A percentile compares a stretch with the other conserved stretches of the same genome.
phyloP scores from a whole-genome alignment of 176 grass and related monocot species.

The Zizania latifolia region DNA sequence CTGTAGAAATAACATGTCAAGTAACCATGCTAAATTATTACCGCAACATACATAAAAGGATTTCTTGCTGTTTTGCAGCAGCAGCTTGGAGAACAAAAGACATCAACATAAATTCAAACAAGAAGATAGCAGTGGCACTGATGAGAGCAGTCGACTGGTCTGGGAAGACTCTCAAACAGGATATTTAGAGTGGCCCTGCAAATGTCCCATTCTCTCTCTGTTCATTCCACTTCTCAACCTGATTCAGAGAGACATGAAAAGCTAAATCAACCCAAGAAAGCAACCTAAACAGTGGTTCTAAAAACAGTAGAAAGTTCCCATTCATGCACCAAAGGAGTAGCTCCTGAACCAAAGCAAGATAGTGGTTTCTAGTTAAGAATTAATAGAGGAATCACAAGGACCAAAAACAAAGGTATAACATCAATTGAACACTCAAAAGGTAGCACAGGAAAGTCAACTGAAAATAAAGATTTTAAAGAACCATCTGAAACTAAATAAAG shows the following conservation, averaged over 20 bases:
- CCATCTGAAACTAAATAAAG: neutral
- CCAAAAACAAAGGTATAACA: neutral
- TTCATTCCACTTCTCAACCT: slow-evolving; percentile 86
- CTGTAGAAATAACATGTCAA: neutral
- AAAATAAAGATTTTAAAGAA: neutral
- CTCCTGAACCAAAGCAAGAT: neutral
- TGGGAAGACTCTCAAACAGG: slow-evolving; percentile 16
- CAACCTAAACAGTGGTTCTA: neutral
- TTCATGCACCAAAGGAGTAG: neutral
- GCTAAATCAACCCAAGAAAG: neutral
- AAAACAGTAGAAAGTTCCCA: neutral
- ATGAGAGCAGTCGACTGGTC: neutral
- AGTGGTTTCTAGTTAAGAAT: neutral
- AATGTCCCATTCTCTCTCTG: slow-evolving; percentile 69
- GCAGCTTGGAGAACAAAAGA: neutral
- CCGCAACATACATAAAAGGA: neutral
- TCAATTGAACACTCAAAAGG: neutral
- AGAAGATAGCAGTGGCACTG: neutral
- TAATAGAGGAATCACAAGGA: neutral
- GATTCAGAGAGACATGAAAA: neutral
- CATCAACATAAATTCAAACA: neutral
- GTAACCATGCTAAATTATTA: slow-evolving; percentile 17
- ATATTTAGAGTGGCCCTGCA: slow-evolving; percentile 53
- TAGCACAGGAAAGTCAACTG: neutral
- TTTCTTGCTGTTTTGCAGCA: neutral